Conservation (phyloP, 495 filamentous ascomycete genomes). For the Amphirosellinia nigrospora region DNA sequence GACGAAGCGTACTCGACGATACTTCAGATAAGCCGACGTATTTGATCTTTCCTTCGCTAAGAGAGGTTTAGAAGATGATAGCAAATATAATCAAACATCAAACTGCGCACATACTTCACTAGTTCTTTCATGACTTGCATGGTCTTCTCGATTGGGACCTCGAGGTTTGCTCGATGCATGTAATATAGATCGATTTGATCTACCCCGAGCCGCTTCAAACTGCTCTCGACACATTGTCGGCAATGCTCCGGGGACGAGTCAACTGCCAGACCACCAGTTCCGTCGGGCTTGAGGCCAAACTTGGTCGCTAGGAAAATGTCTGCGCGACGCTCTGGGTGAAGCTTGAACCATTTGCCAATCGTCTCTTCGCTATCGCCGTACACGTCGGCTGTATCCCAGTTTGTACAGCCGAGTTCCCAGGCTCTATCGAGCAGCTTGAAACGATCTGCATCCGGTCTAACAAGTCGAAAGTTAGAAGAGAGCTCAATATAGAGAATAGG, state of each 20-base stretch:
- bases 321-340: constrained; percentile 52
- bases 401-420: constrained; percentile 52
- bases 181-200: constrained; percentile 68
- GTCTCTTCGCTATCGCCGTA: constrained; percentile 60
- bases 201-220: constrained; percentile 57
- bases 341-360: constrained; percentile 60
- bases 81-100: not conserved
- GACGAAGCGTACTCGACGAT: constrained; percentile 46
- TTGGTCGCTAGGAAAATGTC: constrained; percentile 66
- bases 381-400: constrained; percentile 58
- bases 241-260: constrained; percentile 62
- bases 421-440: constrained; percentile 55
- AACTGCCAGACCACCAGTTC: constrained; percentile 27
- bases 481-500: not conserved
- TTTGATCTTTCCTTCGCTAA: constrained; percentile 57
- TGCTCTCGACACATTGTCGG: constrained; percentile 54
- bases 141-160: constrained; percentile 69
- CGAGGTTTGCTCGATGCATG: constrained; percentile 58
- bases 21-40: constrained; percentile 56
- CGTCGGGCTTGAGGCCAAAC: constrained; percentile 48
- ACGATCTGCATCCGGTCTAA: constrained; percentile 50
- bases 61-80: not conserved
- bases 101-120: constrained; percentile 37
- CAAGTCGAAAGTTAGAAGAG: not conserved
- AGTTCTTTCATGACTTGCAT: constrained; percentile 57